Evolutionary conservation across 139 green algal genomes (phyloP).

Genomic region (Chlorella vulgaris): DNA sequence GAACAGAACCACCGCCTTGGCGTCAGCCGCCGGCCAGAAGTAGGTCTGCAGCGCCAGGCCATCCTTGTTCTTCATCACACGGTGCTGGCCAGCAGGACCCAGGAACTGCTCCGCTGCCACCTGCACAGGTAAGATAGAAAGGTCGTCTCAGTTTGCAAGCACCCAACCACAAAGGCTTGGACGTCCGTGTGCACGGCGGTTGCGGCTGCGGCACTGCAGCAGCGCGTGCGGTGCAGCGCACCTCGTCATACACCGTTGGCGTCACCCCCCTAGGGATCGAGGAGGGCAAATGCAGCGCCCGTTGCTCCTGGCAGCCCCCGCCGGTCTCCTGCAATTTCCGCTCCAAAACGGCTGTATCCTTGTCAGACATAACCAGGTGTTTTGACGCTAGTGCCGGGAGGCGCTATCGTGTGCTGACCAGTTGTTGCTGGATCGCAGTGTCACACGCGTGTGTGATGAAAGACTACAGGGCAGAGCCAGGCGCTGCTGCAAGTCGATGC

Average conservation of each 20-base stretch:
- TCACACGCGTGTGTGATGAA: neutral
- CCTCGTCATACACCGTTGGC: neutral
- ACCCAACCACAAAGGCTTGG: too few species aligned
- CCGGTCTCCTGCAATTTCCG: neutral
- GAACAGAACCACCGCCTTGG: constrained; percentile 57
- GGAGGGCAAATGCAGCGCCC: neutral
- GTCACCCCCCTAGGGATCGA: neutral
- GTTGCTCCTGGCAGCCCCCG: constrained; percentile 1
- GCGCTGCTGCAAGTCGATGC: too few species aligned
- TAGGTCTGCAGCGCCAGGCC: constrained; percentile 39
- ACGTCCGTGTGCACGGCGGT: too few species aligned
- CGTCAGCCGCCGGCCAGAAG: constrained; percentile 54
- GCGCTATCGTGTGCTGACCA: too few species aligned
- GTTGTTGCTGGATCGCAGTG: neutral
- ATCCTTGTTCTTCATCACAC: constrained; percentile 42
- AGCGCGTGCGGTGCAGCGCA: too few species aligned
- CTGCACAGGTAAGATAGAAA: neutral
- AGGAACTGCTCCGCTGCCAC: constrained; percentile 18
- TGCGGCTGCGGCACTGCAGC: too few species aligned
- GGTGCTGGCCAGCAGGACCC: constrained; percentile 31
- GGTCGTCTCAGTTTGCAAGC: neutral
- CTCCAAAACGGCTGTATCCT: constrained; percentile 8
- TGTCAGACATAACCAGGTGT: neutral
- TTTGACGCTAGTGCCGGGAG: too few species aligned
- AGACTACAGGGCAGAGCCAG: too few species aligned